These are phyloP conservation scores for Dunaliella sp. DNA, from an alignment of 139 green algal species.

Conservation along the genomic window DNA sequence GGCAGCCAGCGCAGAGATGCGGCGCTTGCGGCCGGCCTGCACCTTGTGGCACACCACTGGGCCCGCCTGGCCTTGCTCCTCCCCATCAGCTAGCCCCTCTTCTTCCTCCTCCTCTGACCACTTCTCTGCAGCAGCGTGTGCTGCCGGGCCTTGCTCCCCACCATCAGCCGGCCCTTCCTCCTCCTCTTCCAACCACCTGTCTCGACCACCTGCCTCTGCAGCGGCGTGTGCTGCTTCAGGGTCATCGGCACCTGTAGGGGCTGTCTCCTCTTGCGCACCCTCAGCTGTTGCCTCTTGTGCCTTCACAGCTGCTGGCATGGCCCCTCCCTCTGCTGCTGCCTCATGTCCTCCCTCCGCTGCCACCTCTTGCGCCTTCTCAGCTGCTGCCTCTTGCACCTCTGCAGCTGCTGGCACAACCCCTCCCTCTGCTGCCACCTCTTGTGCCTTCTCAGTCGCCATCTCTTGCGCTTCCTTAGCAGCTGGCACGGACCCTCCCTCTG, in stretches of 20 bases:
- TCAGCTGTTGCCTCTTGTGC: not conserved
- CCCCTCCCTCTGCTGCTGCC: not conserved
- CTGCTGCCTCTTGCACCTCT: not conserved
- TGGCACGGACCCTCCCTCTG: not conserved
- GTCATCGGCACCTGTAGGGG: not conserved
- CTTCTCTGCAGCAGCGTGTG: too few relatives aligned
- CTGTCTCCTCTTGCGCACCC: not conserved
- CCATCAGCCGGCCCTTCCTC: not conserved
- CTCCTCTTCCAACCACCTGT: not conserved
- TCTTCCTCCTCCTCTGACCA: not conserved
- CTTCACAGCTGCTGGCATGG: not conserved
- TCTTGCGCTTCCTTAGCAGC: not conserved
- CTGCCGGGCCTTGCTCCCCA: not conserved
- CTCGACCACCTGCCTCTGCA: not conserved
- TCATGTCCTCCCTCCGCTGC: not conserved
- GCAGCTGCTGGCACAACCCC: not conserved
- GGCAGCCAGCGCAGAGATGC: not conserved
- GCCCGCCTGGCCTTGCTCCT: not conserved
- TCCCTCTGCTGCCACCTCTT: not conserved
- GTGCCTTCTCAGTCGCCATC: not conserved
- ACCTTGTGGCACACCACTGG: not conserved
- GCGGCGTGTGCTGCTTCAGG: not conserved
- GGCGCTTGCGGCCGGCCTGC: not conserved
- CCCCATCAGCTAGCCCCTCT: not conserved
- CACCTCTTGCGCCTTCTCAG: not conserved